These are phyloP conservation scores for Plasmodium inui DNA, from an alignment of 169 alveolate species.

Conservation along the genomic window DNA sequence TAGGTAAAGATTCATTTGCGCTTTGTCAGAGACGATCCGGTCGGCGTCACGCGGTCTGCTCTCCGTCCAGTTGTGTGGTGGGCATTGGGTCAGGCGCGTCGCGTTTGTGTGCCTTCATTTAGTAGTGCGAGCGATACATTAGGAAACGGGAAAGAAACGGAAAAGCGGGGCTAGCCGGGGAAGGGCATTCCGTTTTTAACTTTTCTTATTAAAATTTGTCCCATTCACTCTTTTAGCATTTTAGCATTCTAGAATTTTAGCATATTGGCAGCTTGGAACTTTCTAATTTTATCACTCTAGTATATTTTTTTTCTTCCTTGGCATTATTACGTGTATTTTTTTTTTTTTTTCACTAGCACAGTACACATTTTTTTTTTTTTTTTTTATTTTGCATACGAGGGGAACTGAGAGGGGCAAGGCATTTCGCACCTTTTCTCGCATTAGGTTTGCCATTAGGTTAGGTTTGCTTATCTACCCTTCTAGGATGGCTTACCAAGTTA, in stretches of 20 bases:
- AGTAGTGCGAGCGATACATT: background rate
- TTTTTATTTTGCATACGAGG: background rate
- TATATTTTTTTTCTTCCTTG: background rate
- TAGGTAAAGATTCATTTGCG: slow-evolving; percentile 50
- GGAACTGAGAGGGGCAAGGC: background rate
- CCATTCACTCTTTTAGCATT: background rate
- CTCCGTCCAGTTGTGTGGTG: background rate
- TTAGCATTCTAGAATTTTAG: background rate
- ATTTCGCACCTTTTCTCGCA: background rate
- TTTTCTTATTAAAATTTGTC: background rate
- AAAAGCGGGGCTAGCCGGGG: background rate
- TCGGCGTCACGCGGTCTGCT: background rate
- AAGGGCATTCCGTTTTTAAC: background rate
- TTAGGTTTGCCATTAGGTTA: background rate
- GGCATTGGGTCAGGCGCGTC: background rate
- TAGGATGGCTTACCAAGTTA: background rate
- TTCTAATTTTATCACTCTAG: background rate
- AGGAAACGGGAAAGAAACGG: background rate
- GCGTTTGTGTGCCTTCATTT: background rate
- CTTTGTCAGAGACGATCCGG: background rate
- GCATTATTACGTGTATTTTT: background rate
- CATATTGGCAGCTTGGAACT: background rate
- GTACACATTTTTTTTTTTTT: background rate
- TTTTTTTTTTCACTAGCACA: background rate
- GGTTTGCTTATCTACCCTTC: background rate